These are phyloP conservation scores for Barbatosphaeria neglecta DNA, from an alignment of 495 filamentous ascomycete species.

Conservation along the genomic window DNA sequence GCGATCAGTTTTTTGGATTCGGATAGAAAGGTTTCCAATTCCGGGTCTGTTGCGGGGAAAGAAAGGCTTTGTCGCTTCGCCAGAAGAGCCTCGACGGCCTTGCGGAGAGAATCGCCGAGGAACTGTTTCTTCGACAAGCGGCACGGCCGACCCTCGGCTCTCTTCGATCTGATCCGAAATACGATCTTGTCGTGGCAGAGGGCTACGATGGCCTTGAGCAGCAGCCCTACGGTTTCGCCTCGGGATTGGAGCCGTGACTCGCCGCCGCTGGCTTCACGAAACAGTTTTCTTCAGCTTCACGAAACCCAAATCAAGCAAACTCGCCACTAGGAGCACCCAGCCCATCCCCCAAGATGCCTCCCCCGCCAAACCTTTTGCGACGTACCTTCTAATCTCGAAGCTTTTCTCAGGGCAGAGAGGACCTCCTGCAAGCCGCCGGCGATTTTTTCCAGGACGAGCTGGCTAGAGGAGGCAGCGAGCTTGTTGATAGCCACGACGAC, in stretches of 20 bases:
- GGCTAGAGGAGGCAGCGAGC: background rate
- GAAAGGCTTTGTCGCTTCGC: too few relatives aligned
- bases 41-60: background rate
- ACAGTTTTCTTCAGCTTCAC: too few relatives aligned
- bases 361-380: background rate
- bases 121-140: slow-evolving; percentile 3
- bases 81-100: background rate
- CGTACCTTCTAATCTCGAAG: background rate
- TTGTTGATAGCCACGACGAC: slow-evolving; percentile 30
- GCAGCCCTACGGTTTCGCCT: too few relatives aligned
- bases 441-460: slow-evolving; percentile 11
- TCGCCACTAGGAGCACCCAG: too few relatives aligned
- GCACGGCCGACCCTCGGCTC: background rate
- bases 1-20: background rate
- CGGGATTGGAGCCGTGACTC: slow-evolving; percentile 5
- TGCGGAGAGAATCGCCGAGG: background rate
- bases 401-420: slow-evolving; percentile 3
- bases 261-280: background rate
- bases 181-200: slow-evolving; percentile 26
- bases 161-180: slow-evolving; percentile 7
- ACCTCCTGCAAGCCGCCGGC: slow-evolving; percentile 18
- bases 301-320: too few relatives aligned
- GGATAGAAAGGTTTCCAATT: background rate
- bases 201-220: slow-evolving; percentile 20
- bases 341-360: too few relatives aligned